These are phyloP conservation scores for Serendipita vermifera DNA, from an alignment of 768 basidiomycete species.

Conservation along the genomic window DNA sequence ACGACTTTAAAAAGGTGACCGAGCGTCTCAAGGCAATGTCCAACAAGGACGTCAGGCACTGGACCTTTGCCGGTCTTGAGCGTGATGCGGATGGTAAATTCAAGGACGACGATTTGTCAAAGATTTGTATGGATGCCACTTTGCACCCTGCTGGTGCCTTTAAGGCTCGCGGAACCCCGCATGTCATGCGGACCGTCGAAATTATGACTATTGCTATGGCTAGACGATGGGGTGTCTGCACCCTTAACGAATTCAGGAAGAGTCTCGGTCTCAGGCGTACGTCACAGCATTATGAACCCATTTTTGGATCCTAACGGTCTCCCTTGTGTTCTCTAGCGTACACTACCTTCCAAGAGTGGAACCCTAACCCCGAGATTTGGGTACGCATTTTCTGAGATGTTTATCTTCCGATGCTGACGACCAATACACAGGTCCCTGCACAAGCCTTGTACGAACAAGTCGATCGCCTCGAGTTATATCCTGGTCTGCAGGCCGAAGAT, in stretches of 20 bases:
- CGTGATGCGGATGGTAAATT: slow-evolving; percentile 20
- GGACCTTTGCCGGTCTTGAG: slow-evolving; percentile 23
- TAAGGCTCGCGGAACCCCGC: slow-evolving; percentile 36
- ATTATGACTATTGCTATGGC: slow-evolving; percentile 44
- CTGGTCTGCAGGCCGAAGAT: slow-evolving; percentile 67
- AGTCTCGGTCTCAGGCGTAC: slow-evolving; percentile 64
- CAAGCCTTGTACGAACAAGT: slow-evolving; percentile 69
- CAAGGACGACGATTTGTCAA: slow-evolving; percentile 24
- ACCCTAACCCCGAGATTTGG: slow-evolving; percentile 54
- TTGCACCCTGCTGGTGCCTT: slow-evolving; percentile 34
- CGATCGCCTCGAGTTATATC: slow-evolving; percentile 67
- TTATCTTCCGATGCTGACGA: background rate
- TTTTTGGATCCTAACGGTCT: slow-evolving; percentile 12
- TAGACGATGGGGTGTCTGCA: slow-evolving; percentile 42
- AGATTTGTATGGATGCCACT: slow-evolving; percentile 35
- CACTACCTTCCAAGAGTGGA: slow-evolving; percentile 67
- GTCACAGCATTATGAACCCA: slow-evolving; percentile 16
- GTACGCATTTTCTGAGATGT: slow-evolving; percentile 20
- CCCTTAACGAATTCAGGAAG: slow-evolving; percentile 72
- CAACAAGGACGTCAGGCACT: slow-evolving; percentile 13
- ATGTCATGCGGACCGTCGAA: slow-evolving; percentile 38
- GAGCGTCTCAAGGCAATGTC: background rate
- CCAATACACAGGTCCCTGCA: slow-evolving; percentile 34
- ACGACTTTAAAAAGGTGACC: background rate
- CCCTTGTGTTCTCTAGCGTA: slow-evolving; percentile 35